Conservation (phyloP, 441 rosid species). For the Mallotus japonicus region DNA sequence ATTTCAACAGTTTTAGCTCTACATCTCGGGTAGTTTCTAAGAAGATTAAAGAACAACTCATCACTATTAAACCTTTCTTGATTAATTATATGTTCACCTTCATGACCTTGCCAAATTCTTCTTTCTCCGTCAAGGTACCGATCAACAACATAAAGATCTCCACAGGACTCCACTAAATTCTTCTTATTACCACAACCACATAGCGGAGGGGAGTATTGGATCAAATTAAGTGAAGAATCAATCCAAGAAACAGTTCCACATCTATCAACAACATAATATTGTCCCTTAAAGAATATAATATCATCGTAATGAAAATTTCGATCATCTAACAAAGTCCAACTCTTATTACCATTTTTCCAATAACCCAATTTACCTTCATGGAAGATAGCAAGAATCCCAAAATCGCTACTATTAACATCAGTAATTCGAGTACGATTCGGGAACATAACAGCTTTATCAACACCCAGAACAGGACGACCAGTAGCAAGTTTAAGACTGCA, state of each 20-base stretch:
- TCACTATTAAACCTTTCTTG: neutral
- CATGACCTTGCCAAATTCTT: constrained; percentile 26
- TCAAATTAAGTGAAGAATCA: constrained; percentile 32
- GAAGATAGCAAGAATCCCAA: constrained; percentile 61
- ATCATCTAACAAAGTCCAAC: constrained; percentile 58
- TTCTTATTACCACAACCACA: constrained; percentile 74
- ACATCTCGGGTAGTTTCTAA: constrained; percentile 18
- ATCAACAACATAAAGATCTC: constrained; percentile 40
- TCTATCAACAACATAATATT: constrained; percentile 69
- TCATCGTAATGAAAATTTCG: constrained; percentile 79
- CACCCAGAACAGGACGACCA: constrained; percentile 38
- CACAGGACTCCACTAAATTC: constrained; percentile 66
- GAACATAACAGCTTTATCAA: constrained; percentile 13
- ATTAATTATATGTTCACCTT: neutral
- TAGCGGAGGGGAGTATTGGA: constrained; percentile 38
- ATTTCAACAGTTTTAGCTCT: neutral
- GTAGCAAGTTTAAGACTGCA: constrained; percentile 41
- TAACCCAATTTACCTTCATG: constrained; percentile 73
- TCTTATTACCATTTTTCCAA: constrained; percentile 47
- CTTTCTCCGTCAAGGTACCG: constrained; percentile 53
- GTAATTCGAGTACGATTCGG: constrained; percentile 3
- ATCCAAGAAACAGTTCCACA: constrained; percentile 47
- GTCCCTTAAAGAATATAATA: constrained; percentile 48
- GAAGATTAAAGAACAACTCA: neutral
- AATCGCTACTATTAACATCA: constrained; percentile 18